Evolutionary conservation across 1,139 yeast genomes (phyloP).

Genomic region (Protomyces gravidus): DNA sequence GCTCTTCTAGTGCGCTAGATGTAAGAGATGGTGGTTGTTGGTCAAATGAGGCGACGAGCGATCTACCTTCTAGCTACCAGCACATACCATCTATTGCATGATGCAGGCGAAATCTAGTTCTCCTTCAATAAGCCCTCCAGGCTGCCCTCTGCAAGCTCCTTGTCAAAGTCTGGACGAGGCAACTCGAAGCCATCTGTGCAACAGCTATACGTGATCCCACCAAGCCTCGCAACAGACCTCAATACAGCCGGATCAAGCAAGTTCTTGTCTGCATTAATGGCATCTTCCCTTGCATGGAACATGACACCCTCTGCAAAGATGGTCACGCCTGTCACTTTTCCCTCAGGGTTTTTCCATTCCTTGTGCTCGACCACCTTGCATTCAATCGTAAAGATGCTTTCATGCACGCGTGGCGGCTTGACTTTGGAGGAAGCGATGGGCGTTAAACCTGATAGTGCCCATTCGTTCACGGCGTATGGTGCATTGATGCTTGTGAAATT

Average conservation of each 20-base stretch:
- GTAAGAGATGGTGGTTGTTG: too few relatives aligned
- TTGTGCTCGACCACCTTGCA: slow-evolving; percentile 49
- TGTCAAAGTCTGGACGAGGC: slow-evolving; percentile 46
- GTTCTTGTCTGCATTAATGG: slow-evolving; percentile 46
- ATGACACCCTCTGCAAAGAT: slow-evolving; percentile 50
- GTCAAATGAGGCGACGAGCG: too few relatives aligned
- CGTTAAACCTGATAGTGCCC: slow-evolving; percentile 55
- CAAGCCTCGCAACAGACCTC: slow-evolving; percentile 55
- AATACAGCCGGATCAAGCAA: slow-evolving; percentile 49
- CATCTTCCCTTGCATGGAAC: slow-evolving; percentile 57
- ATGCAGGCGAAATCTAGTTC: too few relatives aligned
- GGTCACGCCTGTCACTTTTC: slow-evolving; percentile 45
- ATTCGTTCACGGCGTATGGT: slow-evolving; percentile 53
- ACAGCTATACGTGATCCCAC: slow-evolving; percentile 53
- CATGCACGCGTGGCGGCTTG: slow-evolving; percentile 56
- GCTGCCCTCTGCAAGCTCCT: slow-evolving; percentile 30
- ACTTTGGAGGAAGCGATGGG: slow-evolving; percentile 48
- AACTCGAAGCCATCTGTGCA: slow-evolving; percentile 43
- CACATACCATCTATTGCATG: too few relatives aligned
- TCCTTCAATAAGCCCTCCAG: slow-evolving; percentile 1
- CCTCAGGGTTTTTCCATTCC: slow-evolving; percentile 48
- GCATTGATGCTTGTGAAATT: slow-evolving; percentile 50
- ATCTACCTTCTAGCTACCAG: too few relatives aligned
- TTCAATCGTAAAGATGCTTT: slow-evolving; percentile 59
- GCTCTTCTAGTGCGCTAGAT: too few relatives aligned